Base-by-base conservation (phyloP, 192 early-diverging fungal species). In the Coemansia sp. region DNA sequence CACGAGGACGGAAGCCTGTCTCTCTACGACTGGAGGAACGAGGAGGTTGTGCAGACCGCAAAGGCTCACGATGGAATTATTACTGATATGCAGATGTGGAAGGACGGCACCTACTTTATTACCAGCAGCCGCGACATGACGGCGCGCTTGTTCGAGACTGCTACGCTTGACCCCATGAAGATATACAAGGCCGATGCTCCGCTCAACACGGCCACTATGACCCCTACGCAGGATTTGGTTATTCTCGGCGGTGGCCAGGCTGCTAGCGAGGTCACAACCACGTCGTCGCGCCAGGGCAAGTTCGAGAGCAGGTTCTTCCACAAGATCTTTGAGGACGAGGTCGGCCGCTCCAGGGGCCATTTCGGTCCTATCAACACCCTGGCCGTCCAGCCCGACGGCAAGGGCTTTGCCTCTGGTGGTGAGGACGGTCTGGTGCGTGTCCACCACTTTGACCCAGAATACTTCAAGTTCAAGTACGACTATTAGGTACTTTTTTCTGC, bases 321-420 rank as follows among this genome's bases (percentile, higher is more conserved):
- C 85, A 90, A 92, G 71, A 88, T 95, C 63, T 90, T 97, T 62
- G 92, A 96, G 69, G 94, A 96, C 72, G 96, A 99, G 81, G 92
- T 97, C 53, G 95, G 95, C 57, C 90, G 95, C 69, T 92, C 95
- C 39, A 94, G 92, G 86, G 97, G 97, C 24, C 97, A 99, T 71
- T 99, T 99, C 79, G 97, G 97, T 69, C 97, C 97, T 39, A 98
- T 99, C 83, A 99, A 99, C 84, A 99, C 96, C 14, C 85, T 99
- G 59, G 95, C 97, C 5, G 93, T 97, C 60, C 94, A 96, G 77
- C 96, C 96, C 14, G 90, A 92, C 74, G 96, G 97, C 53, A 93
- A 86, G 71, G 88, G 90, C 71, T 98, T 94, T 85, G 91, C 97
- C 43, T 90, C 87, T 53, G 97, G 97, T 76, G 93, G 95, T 71